Conservation (phyloP, 768 basidiomycete genomes). For the Xerocomellus intermedius region DNA sequence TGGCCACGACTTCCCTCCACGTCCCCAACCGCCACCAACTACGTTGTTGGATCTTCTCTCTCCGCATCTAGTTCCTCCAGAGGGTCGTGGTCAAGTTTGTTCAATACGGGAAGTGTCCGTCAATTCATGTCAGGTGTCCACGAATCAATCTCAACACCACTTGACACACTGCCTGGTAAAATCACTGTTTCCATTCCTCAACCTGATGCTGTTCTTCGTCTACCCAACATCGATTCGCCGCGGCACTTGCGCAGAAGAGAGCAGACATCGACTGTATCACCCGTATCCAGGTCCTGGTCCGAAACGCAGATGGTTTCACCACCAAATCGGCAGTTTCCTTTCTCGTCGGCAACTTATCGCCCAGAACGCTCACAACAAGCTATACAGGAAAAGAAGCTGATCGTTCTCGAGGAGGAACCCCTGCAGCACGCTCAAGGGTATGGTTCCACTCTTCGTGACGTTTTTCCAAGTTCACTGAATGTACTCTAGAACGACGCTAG, state of each 20-base stretch:
- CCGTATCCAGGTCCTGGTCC: constrained; percentile 57
- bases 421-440: constrained; percentile 16
- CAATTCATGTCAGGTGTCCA: constrained; percentile 66
- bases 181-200: constrained; percentile 27
- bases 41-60: constrained; percentile 39
- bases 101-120: constrained; percentile 62
- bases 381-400: constrained; percentile 38
- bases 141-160: constrained; percentile 45
- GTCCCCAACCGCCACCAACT: constrained; percentile 41
- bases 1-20: constrained; percentile 51
- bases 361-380: constrained; percentile 41
- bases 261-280: constrained; percentile 24
- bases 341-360: constrained; percentile 42
- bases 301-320: constrained; percentile 39
- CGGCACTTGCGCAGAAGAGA: constrained; percentile 30
- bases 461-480: neutral
- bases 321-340: constrained; percentile 34
- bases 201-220: constrained; percentile 19
- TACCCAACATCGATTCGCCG: constrained; percentile 29
- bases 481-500: constrained; percentile 8
- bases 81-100: constrained; percentile 80
- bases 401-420: constrained; percentile 32
- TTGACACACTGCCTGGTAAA: constrained; percentile 24
- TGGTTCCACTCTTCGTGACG: neutral
- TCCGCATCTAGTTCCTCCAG: constrained; percentile 62